Evolutionary conservation across 768 basidiomycete genomes (phyloP).

Genomic region (Auriscalpium vulgare): DNA sequence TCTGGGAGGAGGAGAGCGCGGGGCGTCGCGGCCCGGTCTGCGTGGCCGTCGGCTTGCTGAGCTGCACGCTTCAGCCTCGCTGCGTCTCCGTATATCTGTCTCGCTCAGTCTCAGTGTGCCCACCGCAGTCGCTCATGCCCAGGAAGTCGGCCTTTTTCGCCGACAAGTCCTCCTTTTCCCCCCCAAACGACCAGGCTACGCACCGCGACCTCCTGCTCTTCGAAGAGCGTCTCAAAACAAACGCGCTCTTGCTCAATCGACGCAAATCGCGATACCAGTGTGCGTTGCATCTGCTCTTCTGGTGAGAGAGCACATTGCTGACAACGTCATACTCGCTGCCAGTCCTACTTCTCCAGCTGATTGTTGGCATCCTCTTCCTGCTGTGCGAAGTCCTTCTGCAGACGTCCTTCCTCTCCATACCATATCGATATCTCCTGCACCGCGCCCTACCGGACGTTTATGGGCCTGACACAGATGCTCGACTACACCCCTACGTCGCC

Average conservation of each 20-base stretch:
- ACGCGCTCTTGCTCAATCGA: conserved; percentile 70
- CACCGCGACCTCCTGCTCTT: conserved; percentile 86
- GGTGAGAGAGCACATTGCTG: too few relatives aligned
- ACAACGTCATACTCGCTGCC: not conserved
- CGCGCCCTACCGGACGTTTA: conserved; percentile 46
- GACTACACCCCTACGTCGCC: conserved; percentile 65
- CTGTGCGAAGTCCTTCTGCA: conserved; percentile 69
- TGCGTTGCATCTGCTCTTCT: conserved; percentile 23
- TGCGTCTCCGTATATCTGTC: too few relatives aligned
- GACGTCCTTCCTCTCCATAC: conserved; percentile 57
- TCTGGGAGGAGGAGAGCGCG: too few relatives aligned
- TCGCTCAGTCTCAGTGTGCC: too few relatives aligned
- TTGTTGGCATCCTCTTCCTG: conserved; percentile 61
- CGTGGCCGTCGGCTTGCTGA: too few relatives aligned
- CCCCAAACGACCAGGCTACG: conserved; percentile 69
- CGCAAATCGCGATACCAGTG: conserved; percentile 80
- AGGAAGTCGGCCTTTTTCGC: conserved; percentile 22
- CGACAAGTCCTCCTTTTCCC: conserved; percentile 36
- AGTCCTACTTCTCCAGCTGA: conserved; percentile 74
- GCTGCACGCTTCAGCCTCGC: too few relatives aligned
- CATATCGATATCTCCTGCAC: conserved; percentile 46
- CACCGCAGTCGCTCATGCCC: conserved; percentile 17
- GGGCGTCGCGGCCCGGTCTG: too few relatives aligned
- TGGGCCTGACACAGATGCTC: conserved; percentile 30
- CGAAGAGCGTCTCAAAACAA: conserved; percentile 94